These are phyloP conservation scores for Aspergillus sclerotiicarbonarius DNA, from an alignment of 495 filamentous ascomycete species.

Conservation along the genomic window DNA sequence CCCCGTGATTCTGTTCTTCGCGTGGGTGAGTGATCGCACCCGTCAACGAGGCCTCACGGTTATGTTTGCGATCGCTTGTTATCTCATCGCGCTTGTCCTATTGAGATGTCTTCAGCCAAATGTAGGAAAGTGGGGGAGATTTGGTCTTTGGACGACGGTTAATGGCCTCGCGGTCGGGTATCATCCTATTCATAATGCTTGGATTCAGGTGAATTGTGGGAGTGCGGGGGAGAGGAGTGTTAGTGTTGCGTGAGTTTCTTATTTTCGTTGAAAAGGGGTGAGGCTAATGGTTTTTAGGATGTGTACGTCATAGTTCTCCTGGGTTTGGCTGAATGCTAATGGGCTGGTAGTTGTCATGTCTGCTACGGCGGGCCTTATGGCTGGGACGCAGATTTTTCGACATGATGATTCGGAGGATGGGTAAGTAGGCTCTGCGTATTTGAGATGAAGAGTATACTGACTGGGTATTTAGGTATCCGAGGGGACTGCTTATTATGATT, in stretches of 20 bases:
- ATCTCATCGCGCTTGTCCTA: conserved; percentile 23
- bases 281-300: conserved; percentile 19
- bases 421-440: neutral
- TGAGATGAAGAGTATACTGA: neutral
- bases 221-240: conserved; percentile 29
- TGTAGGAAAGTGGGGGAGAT: conserved; percentile 23
- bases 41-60: conserved; percentile 24
- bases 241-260: conserved; percentile 27
- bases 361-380: conserved; percentile 30
- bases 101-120: conserved; percentile 15
- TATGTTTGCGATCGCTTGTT: conserved; percentile 21
- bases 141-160: conserved; percentile 31
- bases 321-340: conserved; percentile 8
- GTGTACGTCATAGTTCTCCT: conserved; percentile 23
- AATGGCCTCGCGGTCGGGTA: conserved; percentile 34
- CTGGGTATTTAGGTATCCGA: conserved; percentile 16
- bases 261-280: neutral
- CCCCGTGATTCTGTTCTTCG: conserved; percentile 31
- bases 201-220: conserved; percentile 33
- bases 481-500: conserved; percentile 27
- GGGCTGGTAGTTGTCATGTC: conserved; percentile 25
- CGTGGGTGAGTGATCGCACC: conserved; percentile 27
- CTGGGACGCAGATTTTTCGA: conserved; percentile 32
- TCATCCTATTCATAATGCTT: conserved; percentile 37
- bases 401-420: conserved; percentile 15